Evolutionary conservation across 352 stramenopile genomes (phyloP), one percentile per base, ranked within the genome.

Genomic region (Phytopythium sindhum): DNA sequence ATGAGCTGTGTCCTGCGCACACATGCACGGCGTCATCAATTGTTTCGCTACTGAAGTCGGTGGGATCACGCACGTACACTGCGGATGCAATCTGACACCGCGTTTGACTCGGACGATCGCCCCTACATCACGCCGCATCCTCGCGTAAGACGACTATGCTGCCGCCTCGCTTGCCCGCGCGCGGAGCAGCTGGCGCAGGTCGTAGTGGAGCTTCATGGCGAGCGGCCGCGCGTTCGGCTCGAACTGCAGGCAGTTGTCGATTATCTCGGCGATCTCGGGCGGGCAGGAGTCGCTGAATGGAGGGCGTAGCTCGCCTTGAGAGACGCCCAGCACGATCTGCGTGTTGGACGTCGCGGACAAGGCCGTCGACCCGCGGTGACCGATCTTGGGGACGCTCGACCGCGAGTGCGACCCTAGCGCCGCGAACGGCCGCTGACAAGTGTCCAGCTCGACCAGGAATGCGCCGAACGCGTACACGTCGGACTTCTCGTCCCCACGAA

Each of bases 221-320:
- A 73, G 84, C 12, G 82, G 82, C 21, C 82, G 82, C 44, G 87
- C 64, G 50, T 68, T 41, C 12, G 82, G 80, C 19, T 91, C 72
- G n/a, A 81, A 48, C 14, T 75, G 55, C 7, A 89, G 68, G 58
- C 83, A 91, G 1, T 61, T 57, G 0, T 74, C 60, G 15, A 80
- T 79, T 14, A 90, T 60, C 19, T 86, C 75, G 17, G 84, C 65
- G 41, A 91, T 80, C 48, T 65, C 58, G n/a, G 61, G 68, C 2
- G 80, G 80, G n/a, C 78, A 89, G 4, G 73, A 57, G 37, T 81
- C 68, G 6, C 73, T 78, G 64, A 88, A 90, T 28, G 68, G 60
- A 4, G 79, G 77, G 11, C 75, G 72, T 29, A 72, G 21, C 53
- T 59, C 53, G 3, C 53, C 33, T 17, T 59, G 53, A 15, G 53